These are phyloP conservation scores for Corniculantispora saksenae DNA, from an alignment of 2,329 filamentous ascomycete genomes.

Conservation along the genomic window DNA sequence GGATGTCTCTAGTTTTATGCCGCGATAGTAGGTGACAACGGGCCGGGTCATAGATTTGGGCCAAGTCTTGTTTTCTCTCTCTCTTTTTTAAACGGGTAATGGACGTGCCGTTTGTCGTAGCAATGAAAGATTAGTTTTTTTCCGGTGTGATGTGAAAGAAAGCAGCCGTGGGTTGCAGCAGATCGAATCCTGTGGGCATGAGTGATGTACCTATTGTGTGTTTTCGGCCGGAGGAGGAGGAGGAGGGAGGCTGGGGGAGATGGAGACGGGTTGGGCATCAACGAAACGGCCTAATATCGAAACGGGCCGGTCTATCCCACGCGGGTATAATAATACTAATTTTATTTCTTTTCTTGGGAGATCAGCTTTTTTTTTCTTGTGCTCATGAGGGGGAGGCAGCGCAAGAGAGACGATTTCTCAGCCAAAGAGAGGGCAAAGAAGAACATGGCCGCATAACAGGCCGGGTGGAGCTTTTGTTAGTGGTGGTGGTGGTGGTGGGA, in stretches of 20 bases:
- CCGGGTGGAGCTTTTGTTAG: conserved; percentile 1
- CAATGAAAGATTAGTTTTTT: background rate
- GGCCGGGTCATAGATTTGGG: background rate
- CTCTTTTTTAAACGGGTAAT: background rate
- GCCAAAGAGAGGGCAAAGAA: no score
- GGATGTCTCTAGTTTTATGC: background rate
- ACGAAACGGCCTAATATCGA: background rate
- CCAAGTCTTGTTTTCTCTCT: no score
- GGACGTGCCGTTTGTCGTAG: background rate
- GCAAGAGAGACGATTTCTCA: no score
- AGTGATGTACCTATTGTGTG: background rate
- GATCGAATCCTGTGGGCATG: background rate
- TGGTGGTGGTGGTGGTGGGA: background rate
- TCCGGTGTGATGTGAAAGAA: background rate
- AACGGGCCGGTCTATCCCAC: background rate
- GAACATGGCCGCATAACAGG: conserved; percentile 15
- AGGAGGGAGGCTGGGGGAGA: background rate
- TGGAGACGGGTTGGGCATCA: background rate
- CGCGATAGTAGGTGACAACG: background rate
- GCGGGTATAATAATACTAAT: no score
- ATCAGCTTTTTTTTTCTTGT: background rate
- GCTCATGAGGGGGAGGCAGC: no score
- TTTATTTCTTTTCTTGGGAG: background rate
- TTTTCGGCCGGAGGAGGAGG: no score
- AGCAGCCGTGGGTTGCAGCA: background rate